Base-by-base conservation (phyloP, 495 filamentous ascomycete genomes). In the Chlorociboria aeruginascens region DNA sequence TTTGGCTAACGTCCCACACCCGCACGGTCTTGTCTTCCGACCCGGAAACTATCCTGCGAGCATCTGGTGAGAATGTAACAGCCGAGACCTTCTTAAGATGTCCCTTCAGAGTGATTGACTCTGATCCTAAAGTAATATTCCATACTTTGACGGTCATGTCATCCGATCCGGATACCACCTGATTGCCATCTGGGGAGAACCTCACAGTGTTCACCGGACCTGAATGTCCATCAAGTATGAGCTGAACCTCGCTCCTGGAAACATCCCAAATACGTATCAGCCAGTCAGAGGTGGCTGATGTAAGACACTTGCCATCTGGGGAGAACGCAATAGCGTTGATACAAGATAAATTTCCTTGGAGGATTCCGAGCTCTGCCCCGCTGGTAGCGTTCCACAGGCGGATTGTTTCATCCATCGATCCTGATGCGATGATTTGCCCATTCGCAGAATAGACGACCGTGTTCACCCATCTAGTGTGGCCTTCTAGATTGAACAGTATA, bases 201-300 rank as follows among this genome's bases (percentile, higher is more conserved):
- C 7, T 95, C 68, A 32, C 81, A 74, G 50, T 95, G 81, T 13
- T 20, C 28, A 96, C 78, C 7, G 85, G 87, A 32, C 72, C 79
- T 10, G 69, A 74, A 57, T 96, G 90, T 4, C 79, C 81, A 10
- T 74, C 74, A 32, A 92, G 79, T 4, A 79, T 92, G 14, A 32
- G 47, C 35, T 40, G 32, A 13, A 46, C 9, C 0, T 36, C 46
- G 28, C 60, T 59, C 3, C 56, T 59, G 3, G 40, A 28, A 6
- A 31, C 39, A 37, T 49, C 46, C 51, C 47, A 49, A 30, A 50
- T 46, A 28, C 44, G 36, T 9, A 54, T 32, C 28, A 32, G 48
- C 37, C 8, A 10, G 16, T 14, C 37, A 40, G 9, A 7, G 9
- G 37, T 7, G 9, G 10, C 37, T 14, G 50, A 50, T 17, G 36